Percentiles rank a stretch among this genome's conserved stretches.
Conservation (phyloP, 805 yeast species). For the Teunomyces tritomae region DNA sequence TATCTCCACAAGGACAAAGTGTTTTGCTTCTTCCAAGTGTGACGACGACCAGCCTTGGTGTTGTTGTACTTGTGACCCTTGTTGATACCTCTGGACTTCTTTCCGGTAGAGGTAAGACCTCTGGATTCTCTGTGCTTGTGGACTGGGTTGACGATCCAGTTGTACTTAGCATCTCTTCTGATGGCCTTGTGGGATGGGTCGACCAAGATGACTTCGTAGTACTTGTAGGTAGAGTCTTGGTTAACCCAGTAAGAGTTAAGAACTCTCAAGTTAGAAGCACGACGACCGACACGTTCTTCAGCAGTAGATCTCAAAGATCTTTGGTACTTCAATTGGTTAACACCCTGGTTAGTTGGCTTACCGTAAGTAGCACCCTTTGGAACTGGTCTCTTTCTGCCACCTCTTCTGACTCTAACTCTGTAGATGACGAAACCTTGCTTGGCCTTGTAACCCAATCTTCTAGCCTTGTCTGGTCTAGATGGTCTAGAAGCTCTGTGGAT, state of each 20-base stretch:
- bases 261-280: constrained; percentile 98
- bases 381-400: constrained; percentile 99
- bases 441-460: constrained; percentile 99
- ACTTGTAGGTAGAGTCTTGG: constrained; percentile 99
- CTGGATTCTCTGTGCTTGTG: constrained; percentile 99
- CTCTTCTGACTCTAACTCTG: constrained; percentile 99
- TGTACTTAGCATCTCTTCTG: constrained; percentile 97
- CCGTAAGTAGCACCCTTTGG: constrained; percentile 99
- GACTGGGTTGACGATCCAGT: constrained; percentile 99
- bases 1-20: constrained; percentile 99
- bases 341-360: constrained; percentile 99
- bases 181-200: constrained; percentile 98
- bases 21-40: constrained; percentile 99
- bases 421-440: constrained; percentile 98
- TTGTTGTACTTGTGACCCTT: constrained; percentile 99
- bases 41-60: constrained; percentile 97
- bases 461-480: constrained; percentile 99
- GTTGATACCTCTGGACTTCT: constrained; percentile 99
- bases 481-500: constrained; percentile 99
- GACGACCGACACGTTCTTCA: constrained; percentile 99
- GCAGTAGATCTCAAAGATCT: constrained; percentile 97
- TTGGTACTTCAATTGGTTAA: constrained; percentile 98
- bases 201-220: constrained; percentile 95
- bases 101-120: constrained; percentile 97
- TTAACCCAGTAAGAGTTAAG: constrained; percentile 99